Evolutionary conservation across 352 stramenopile genomes (phyloP), one percentile per base, ranked within the genome.

Genomic region (Globisporangium cystogenes): DNA sequence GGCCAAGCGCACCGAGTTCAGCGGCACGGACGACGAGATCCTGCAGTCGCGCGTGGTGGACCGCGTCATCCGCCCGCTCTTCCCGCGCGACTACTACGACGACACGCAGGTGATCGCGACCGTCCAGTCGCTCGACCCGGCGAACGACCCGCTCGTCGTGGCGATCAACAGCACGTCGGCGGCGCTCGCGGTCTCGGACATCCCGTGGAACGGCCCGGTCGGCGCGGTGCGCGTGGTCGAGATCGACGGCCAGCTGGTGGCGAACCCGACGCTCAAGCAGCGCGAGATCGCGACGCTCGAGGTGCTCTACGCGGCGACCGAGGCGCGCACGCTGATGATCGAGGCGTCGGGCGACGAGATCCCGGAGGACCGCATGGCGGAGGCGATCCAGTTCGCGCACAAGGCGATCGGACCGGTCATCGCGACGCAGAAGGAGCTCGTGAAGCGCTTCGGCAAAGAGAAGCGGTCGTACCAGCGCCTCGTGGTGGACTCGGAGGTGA

Each of bases 11-110:
- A 87, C 78, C 36, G 95, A 98, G 59, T 94, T 94, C 60, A 76
- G 82, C 21, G 84, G 91, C 29, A 92, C 72, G 15, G 96, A 99
- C 66, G 87, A 97, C 35, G 95, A 99, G 68, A 96, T 99, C 48
- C 75, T 99, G 56, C 94, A 97, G 40, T 98, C 86, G 50, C 90
- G 96, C 23, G 77, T 99, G 23, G 95, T 99, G 48, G 96, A 99
- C 72, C 84, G 96, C 55, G 93, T 96, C 7, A 76, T 99, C 44
- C 87, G 96, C 14, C 96, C 96, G 36, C 72, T 98, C 12, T 97
- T 99, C 63, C 86, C 92, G 10, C 76, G 92, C 26, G 95, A 97
- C 44, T 99, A 93, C 75, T 87, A 77, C 46, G 87, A 98, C 46
- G 93, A 99, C 65, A 98, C 96, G 48, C 97, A 99, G 70, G 65